Conservation (phyloP, 805 yeast species). For the Zygoascus ofunaensis region DNA sequence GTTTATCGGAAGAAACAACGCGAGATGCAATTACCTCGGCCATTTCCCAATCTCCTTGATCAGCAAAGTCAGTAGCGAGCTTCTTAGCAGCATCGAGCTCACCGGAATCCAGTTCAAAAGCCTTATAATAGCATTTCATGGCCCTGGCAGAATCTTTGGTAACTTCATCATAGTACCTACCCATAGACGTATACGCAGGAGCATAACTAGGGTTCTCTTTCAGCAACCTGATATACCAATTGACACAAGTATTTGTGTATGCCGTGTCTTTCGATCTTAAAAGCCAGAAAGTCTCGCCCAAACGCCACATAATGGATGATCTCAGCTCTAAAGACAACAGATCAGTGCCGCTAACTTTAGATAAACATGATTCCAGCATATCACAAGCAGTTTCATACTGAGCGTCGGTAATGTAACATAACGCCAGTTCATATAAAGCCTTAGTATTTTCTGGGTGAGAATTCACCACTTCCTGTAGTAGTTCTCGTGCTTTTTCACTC, state of each 20-base stretch:
- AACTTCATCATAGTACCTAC: conserved; percentile 54
- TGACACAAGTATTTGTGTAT: conserved; percentile 43
- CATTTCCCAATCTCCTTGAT: conserved; percentile 67
- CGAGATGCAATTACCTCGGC: conserved; percentile 67
- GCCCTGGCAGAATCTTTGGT: conserved; percentile 60
- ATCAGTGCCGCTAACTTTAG: conserved; percentile 41
- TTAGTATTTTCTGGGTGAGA: conserved; percentile 44
- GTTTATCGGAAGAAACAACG: conserved; percentile 54
- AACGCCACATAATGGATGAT: conserved; percentile 60
- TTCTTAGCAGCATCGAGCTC: conserved; percentile 68
- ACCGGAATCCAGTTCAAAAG: conserved; percentile 75
- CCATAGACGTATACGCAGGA: conserved; percentile 74
- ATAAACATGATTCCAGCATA: conserved; percentile 39
- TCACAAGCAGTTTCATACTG: conserved; percentile 44
- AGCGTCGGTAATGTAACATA: conserved; percentile 61
- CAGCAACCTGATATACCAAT: conserved; percentile 46
- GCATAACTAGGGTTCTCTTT: conserved; percentile 59
- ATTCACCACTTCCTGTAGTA: conserved; percentile 44
- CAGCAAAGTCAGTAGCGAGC: conserved; percentile 62
- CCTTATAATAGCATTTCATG: conserved; percentile 76
- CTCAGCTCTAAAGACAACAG: conserved; percentile 44
- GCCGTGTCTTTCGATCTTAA: conserved; percentile 18
- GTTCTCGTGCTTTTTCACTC: conserved; percentile 41
- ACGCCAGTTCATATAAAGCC: conserved; percentile 62
- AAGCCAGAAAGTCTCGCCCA: conserved; percentile 54